Evolutionary conservation across 73 alveolate species (phyloP).

Genomic region (Paramecium caudatum): DNA sequence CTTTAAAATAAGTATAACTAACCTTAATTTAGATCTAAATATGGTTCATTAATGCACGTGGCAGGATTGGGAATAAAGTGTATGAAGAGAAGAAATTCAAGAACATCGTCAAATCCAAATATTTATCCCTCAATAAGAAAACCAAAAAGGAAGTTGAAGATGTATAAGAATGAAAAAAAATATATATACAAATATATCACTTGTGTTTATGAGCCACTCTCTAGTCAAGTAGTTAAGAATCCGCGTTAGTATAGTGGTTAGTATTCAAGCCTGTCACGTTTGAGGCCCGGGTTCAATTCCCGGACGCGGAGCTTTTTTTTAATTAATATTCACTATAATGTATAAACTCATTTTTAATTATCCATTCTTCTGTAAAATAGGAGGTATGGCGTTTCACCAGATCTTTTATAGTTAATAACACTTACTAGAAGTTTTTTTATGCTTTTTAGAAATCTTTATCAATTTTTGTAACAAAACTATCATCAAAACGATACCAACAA

Average conservation of each 20-base stretch:
- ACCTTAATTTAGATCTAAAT: constrained; percentile 28
- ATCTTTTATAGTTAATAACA: not conserved
- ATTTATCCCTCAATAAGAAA: constrained; percentile 13
- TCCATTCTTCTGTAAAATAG: constrained; percentile 30
- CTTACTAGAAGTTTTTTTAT: constrained; percentile 5
- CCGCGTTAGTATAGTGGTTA: constrained; percentile 87
- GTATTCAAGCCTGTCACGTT: constrained; percentile 95
- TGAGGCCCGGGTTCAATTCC: constrained; percentile 96
- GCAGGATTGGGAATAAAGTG: constrained; percentile 38
- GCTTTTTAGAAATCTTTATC: not conserved
- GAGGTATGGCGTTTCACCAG: not conserved
- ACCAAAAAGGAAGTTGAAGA: not conserved
- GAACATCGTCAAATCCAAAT: constrained; percentile 44
- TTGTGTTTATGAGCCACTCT: no score
- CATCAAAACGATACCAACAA: constrained; percentile 13
- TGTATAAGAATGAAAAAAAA: no score
- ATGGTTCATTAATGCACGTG: constrained; percentile 61
- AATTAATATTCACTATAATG: no score
- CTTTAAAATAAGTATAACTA: constrained; percentile 27
- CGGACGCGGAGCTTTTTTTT: constrained; percentile 92
- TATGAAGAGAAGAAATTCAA: constrained; percentile 27
- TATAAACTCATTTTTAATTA: no score
- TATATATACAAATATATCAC: no score
- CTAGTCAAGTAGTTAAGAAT: constrained; percentile 13
- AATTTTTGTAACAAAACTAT: constrained; percentile 10